These are phyloP conservation scores for Rhizoclosmatium globosum DNA, from an alignment of 192 early-diverging fungal species.

Conservation along the genomic window DNA sequence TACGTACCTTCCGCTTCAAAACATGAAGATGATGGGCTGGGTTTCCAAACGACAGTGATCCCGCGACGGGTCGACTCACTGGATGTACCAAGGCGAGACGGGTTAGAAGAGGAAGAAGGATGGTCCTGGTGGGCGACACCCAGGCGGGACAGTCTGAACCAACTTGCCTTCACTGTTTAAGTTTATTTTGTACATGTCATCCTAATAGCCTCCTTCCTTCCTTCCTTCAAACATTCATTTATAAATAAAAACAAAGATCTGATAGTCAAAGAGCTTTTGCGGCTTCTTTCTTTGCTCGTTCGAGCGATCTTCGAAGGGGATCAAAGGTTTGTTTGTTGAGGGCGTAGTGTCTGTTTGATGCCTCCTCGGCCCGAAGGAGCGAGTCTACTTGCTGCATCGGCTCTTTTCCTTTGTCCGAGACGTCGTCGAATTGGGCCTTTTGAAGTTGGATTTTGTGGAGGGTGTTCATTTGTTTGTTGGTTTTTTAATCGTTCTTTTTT, in stretches of 20 bases:
- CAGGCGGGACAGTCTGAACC: no score
- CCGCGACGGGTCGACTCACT: background rate
- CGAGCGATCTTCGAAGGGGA: background rate
- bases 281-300: background rate
- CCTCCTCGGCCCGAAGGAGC: background rate
- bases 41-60: background rate
- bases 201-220: no score
- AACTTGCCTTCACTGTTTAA: no score
- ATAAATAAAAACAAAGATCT: no score
- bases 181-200: no score
- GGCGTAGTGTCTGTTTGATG: background rate
- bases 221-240: no score
- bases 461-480: background rate
- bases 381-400: background rate
- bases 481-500: no score
- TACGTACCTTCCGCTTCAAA: background rate
- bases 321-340: background rate
- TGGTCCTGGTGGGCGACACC: no score
- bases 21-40: background rate
- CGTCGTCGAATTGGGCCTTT: background rate
- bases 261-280: no score
- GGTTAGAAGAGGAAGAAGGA: no score
- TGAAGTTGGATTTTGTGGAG: background rate
- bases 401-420: background rate
- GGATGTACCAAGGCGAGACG: no score